Evolutionary conservation across 1,139 yeast species (phyloP), one percentile per base, ranked within the genome.

Genomic region (Yamadazyma trypodendri): DNA sequence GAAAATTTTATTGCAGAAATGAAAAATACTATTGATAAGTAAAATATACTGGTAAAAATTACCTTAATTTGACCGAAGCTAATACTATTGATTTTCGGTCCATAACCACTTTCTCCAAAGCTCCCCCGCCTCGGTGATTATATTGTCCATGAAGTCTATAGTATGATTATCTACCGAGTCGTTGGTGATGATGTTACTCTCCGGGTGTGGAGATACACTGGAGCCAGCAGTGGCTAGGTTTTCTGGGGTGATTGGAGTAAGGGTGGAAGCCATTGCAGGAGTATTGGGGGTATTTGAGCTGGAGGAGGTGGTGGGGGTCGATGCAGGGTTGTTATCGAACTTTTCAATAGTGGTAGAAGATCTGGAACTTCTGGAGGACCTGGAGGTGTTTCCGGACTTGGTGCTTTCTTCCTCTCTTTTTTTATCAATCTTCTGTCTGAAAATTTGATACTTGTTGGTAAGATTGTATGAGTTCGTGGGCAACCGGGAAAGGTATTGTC

Each of bases 81-180:
- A 5, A 12, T 4, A 16, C 31, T 31, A 20, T 17, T 42, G 39
- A 18, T 36, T 27, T 54, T 83, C 90, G 53, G 74, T 66, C 81
- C 89, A 84, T 31, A 84, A 64, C 89, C 95, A 86, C 50, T 82
- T 83, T 43, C 96, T 70, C 95, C 95, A 88, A 36, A 86, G 68
- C 52, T 86, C 95, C 13, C 95, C 95, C 2, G 95, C 90, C 57
- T 84, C 95, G 36, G 66, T 65, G 31, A 88, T 70, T 24, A 88
- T 75, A 45, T 79, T 79, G 51, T 84, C 90, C 57, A 83, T 77
- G 54, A 81, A 87, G 48, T 74, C 74, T 35, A 74, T 67, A 25
- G 64, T 63, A 42, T 59, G 68, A 38, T 57, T 59, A 38, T 54
- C 53, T 12, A 47, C 45, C 6, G 65, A 58, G 41, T 65, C 72